These are phyloP conservation scores for Arabidopsis suecica DNA, from an alignment of 345 rosid species.

Conservation along the genomic window DNA sequence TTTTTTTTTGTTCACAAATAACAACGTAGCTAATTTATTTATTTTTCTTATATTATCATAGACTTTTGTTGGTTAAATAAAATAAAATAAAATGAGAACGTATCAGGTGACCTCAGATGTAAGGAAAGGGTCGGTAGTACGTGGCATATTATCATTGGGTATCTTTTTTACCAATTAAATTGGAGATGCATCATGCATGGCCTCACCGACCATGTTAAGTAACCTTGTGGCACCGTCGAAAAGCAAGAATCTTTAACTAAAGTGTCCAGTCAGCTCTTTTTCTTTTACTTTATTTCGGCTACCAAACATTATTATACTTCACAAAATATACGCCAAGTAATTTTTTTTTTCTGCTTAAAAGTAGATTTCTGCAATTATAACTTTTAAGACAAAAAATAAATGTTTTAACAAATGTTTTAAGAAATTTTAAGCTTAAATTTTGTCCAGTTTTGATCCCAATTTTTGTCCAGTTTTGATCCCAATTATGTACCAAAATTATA, in stretches of 20 bases:
- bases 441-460: background rate
- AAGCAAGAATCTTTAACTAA: slow-evolving; percentile 42
- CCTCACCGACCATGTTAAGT: slow-evolving; percentile 40
- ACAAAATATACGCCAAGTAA: slow-evolving; percentile 7
- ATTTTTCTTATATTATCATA: too few relatives aligned
- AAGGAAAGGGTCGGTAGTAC: slow-evolving; percentile 34
- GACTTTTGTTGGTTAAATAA: too few relatives aligned
- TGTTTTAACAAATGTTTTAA: too few relatives aligned
- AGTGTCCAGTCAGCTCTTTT: slow-evolving; percentile 36
- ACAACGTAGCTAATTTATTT: too few relatives aligned
- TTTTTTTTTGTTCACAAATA: too few relatives aligned
- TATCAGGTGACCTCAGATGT: slow-evolving; percentile 28
- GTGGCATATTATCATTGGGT: slow-evolving; percentile 11
- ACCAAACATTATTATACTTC: background rate
- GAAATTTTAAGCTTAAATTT: background rate
- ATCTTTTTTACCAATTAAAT: background rate
- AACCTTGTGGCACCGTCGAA: slow-evolving; percentile 36
- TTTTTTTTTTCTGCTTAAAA: too few relatives aligned
- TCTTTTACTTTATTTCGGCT: slow-evolving; percentile 20
- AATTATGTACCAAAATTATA: too few relatives aligned
- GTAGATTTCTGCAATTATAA: too few relatives aligned
- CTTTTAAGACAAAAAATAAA: too few relatives aligned
- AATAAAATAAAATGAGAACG: slow-evolving; percentile 7
- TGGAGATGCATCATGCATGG: slow-evolving; percentile 31
- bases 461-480: background rate